phyloP scores from a whole-genome alignment of 2,329 filamentous ascomycete species.

The Bipolaris cookei region DNA sequence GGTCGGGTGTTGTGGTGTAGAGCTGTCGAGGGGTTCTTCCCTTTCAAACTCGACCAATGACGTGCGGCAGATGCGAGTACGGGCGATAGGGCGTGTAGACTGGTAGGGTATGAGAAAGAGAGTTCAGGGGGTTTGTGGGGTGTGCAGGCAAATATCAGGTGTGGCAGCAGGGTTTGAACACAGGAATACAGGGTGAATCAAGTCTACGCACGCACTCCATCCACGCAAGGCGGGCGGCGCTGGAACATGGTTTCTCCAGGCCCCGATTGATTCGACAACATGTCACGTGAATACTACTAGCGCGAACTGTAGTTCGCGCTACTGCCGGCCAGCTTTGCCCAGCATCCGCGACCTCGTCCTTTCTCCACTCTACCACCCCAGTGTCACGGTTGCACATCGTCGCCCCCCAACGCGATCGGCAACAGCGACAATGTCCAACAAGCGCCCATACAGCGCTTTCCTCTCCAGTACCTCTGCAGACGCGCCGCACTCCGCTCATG shows the following conservation, averaged over 20 bases:
- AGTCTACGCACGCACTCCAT: conserved; percentile 24
- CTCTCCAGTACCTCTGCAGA: conserved; percentile 16
- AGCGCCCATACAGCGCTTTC: conserved; percentile 29
- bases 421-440: conserved; percentile 25
- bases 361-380: conserved; percentile 13
- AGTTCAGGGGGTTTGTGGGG: conserved; percentile 16
- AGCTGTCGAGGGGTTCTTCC: conserved; percentile 45
- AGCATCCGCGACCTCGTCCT: conserved; percentile 14
- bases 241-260: conserved; percentile 12
- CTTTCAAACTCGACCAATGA: conserved; percentile 49
- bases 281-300: conserved; percentile 9
- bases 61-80: conserved; percentile 35
- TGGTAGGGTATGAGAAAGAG: conserved; percentile 1
- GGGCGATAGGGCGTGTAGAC: conserved; percentile 10
- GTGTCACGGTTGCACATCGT: conserved; percentile 18
- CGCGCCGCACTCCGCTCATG: conserved; percentile 16
- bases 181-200: conserved; percentile 31
- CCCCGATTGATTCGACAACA: background rate
- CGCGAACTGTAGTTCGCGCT: conserved; percentile 16
- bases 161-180: conserved; percentile 28
- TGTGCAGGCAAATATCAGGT: conserved; percentile 19
- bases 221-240: conserved; percentile 11
- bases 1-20: conserved; percentile 39
- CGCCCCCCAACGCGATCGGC: conserved; percentile 6
- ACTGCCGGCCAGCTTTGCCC: conserved; percentile 13